These are phyloP conservation scores for Botrytis fabae DNA, from an alignment of 2,329 filamentous ascomycete species.

Conservation along the genomic window DNA sequence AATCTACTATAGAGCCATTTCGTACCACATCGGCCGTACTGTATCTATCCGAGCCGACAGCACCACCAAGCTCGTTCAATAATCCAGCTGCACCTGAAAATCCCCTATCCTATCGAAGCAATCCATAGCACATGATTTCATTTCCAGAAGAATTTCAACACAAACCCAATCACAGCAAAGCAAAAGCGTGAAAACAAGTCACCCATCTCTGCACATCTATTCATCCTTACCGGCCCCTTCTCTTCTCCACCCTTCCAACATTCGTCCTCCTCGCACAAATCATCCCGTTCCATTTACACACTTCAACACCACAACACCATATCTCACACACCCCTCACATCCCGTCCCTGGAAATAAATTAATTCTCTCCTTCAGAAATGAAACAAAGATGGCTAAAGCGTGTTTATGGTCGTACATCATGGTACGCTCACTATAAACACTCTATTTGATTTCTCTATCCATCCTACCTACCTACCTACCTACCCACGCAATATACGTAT, in stretches of 20 bases:
- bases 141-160: neutral
- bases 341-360: neutral
- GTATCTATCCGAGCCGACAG: slow-evolving; percentile 20
- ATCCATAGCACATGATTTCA: neutral
- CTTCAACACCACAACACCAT: neutral
- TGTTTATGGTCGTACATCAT: slow-evolving; percentile 10
- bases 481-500: neutral
- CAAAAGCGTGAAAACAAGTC: neutral
- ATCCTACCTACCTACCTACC: neutral
- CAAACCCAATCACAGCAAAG: neutral
- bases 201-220: neutral
- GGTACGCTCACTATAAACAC: slow-evolving; percentile 4
- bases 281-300: neutral
- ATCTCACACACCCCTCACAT: neutral
- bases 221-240: neutral
- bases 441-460: neutral
- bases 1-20: neutral
- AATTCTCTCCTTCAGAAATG: neutral
- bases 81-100: neutral
- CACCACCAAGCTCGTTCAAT: neutral
- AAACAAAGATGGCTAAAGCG: slow-evolving; percentile 21
- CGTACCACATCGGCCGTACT: slow-evolving; percentile 16
- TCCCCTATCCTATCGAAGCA: neutral
- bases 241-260: neutral
- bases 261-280: neutral